Evolutionary conservation across 225 moss, liverwort and hornwort genomes (phyloP).

Genomic region (Antitrichia curtipendula): DNA sequence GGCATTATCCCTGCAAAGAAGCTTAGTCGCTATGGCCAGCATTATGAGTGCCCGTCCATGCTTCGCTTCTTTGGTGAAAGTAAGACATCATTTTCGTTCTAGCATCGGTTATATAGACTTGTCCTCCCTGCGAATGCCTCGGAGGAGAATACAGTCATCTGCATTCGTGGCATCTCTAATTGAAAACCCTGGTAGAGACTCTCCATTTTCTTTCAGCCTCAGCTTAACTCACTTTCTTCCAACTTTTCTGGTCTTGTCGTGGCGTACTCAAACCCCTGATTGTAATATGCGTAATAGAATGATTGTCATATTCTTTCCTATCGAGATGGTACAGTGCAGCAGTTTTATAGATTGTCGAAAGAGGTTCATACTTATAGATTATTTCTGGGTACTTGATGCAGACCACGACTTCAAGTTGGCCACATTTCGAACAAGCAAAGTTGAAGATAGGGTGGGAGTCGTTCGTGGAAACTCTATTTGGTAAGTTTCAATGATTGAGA

Average conservation of each 20-base stretch:
- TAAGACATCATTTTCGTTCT: neutral
- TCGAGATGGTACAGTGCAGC: neutral
- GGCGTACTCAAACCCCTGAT: neutral
- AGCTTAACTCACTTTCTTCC: neutral
- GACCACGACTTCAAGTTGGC: conserved; percentile 40
- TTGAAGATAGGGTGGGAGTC: conserved; percentile 41
- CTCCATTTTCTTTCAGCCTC: neutral
- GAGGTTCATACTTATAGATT: neutral
- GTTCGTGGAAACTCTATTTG: conserved; percentile 48
- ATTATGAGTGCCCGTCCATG: neutral
- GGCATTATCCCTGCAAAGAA: neutral
- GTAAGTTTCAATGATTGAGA: conserved; percentile 10
- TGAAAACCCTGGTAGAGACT: conserved; percentile 19
- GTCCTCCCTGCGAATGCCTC: neutral
- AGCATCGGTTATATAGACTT: conserved; percentile 4
- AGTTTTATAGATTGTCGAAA: neutral
- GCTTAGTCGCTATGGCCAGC: conserved; percentile 7
- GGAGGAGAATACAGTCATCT: conserved; percentile 11
- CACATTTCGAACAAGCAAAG: conserved; percentile 40
- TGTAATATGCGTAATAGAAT: neutral
- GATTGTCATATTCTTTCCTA: neutral
- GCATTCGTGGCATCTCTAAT: conserved; percentile 4
- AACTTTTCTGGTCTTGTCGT: neutral
- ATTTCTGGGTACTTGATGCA: neutral
- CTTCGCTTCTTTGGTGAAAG: conserved; percentile 8